Base-by-base conservation (phyloP, 108 stramenopile genomes). In the Nitzschia sp. region DNA sequence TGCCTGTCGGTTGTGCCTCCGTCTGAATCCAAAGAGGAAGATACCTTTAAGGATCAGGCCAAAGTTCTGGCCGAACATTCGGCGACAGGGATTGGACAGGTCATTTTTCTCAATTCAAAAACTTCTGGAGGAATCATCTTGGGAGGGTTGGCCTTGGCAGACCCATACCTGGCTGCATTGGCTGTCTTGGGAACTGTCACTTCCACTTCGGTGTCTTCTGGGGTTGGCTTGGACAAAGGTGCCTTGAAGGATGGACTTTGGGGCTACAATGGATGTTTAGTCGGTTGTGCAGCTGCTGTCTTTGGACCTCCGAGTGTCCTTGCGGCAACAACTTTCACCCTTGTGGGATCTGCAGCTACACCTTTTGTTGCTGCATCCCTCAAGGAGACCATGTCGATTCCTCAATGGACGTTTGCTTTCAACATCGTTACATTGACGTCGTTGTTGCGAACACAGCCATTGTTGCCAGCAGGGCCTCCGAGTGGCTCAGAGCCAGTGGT, bases 391-490 rank as follows among this genome's bases (percentile, higher is more conserved):
- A 63, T 80, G 51, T 57, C 76, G 0, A 58, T 78, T 50, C 89
- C 89, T 2, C 91, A 92, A 63, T 90, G 85, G 87, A 93, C 92
- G 10, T 78, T 83, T 70, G 81, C 86, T 29, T 93, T 93, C 66
- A 93, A 90, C 69, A 29, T 79, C 54, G 86, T 89, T 14, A 71
- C 88, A 19, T 70, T 93, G 71, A 80, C 78, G 7, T 68, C 80
- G 20, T 48, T 93, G 40, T 44, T 88, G 24, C 77, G 77, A 14
- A 77, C 76, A 10, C 70, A 71, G 44, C 92, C 87, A 9, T 60
- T 89, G 15, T 39, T 69, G 39, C 50, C 20, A 41, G 21, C 76
- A 20, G 34, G 24, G 21, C 15, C 9, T 8, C 52, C 37, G 15
- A 41, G 58, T n/a, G 54, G 58, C n/a, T 59, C 68, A 53, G 64